phyloP scores from a whole-genome alignment of 139 green algal genomes.

The Penium margaritaceum region DNA sequence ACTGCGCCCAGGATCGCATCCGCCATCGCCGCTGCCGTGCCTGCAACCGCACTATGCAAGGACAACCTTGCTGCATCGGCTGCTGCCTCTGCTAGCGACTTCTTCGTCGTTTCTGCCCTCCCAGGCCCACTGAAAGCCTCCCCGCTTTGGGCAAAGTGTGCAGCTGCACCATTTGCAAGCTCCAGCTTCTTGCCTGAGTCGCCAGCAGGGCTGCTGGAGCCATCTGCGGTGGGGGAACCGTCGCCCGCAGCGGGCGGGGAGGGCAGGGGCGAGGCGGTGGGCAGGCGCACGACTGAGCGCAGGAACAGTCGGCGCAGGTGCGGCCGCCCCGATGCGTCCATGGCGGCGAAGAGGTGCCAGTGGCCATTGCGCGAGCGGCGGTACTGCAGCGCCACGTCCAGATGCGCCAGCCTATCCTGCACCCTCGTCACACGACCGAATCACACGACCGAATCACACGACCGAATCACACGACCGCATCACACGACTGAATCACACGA shows the following conservation, averaged over 20 bases:
- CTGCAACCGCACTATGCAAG: background rate
- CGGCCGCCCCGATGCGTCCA: conserved; percentile 51
- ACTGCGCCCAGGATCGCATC: conserved; percentile 24
- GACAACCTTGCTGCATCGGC: too few relatives aligned
- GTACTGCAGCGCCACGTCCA: too few relatives aligned
- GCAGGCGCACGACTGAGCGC: conserved; percentile 44
- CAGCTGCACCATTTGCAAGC: background rate
- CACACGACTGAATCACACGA: too few relatives aligned
- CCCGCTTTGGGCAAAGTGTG: too few relatives aligned
- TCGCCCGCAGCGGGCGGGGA: background rate
- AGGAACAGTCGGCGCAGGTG: conserved; percentile 71
- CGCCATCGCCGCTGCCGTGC: background rate
- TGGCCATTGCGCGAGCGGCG: conserved; percentile 75
- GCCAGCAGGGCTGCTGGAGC: background rate
- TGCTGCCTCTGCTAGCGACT: too few relatives aligned
- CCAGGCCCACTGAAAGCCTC: background rate
- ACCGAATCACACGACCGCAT: too few relatives aligned
- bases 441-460: too few relatives aligned
- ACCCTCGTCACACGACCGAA: too few relatives aligned
- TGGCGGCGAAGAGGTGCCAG: conserved; percentile 74
- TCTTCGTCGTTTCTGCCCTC: background rate
- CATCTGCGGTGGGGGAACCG: background rate
- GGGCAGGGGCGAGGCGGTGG: too few relatives aligned
- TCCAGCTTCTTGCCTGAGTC: background rate
- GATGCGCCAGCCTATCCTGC: too few relatives aligned